Conservation (phyloP, 1,284 basidiomycete species). For the Abortiporus biennis region DNA sequence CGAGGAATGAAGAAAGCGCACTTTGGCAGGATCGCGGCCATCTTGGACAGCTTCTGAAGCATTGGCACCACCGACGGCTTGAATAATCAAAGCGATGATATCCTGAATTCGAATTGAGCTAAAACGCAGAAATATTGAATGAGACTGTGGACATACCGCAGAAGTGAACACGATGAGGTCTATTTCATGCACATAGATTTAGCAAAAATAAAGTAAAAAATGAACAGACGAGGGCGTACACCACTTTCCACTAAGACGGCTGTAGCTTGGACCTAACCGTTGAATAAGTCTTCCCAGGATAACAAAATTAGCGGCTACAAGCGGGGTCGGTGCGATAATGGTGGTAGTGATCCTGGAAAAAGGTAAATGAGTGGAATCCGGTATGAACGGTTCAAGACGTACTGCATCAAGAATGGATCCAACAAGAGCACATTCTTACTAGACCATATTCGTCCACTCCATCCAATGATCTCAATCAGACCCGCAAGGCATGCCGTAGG, state of each 20-base stretch:
- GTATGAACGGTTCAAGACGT: conserved; percentile 12
- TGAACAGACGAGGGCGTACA: conserved; percentile 4
- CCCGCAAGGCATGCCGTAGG: conserved; percentile 30
- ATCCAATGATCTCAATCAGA: conserved; percentile 32
- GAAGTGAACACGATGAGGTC: conserved; percentile 45
- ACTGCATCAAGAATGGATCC: conserved; percentile 40
- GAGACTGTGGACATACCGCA: conserved; percentile 27
- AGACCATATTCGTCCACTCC: conserved; percentile 32
- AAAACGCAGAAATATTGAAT: not conserved
- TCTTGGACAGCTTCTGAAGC: conserved; percentile 32
- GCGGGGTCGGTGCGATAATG: conserved; percentile 46
- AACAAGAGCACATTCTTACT: conserved; percentile 21
- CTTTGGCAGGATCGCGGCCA: conserved; percentile 11
- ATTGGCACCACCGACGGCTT: conserved; percentile 47
- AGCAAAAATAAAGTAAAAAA: conserved; percentile 13
- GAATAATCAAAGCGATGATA: conserved; percentile 44
- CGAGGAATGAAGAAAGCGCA: not conserved
- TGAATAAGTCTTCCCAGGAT: conserved; percentile 42
- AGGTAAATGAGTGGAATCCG: not conserved
- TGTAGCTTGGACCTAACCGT: conserved; percentile 40
- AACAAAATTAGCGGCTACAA: conserved; percentile 50
- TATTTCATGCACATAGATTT: not conserved
- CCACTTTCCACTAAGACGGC: conserved; percentile 32
- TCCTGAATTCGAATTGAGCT: conserved; percentile 28
- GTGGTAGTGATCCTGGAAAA: conserved; percentile 35